Base-by-base conservation (phyloP, 352 stramenopile genomes). In the Phytophthora cryptogea region DNA sequence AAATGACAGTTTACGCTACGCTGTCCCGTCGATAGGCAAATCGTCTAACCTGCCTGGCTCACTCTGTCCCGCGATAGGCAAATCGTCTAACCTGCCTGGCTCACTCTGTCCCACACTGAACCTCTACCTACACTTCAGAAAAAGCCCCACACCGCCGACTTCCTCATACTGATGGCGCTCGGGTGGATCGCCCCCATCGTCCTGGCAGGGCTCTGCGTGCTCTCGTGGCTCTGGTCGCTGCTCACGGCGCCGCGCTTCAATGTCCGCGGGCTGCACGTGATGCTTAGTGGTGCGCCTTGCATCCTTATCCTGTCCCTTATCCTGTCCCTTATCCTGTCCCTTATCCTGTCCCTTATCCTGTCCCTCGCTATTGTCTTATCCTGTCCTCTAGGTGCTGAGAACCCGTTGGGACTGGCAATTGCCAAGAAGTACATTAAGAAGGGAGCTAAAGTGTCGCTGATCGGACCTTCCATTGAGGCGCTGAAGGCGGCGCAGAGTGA, bases 361-460 rank as follows among this genome's bases (percentile, higher is more conserved):
- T n/a, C n/a, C n/a, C n/a, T n/a, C n/a, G n/a, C n/a, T n/a, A n/a
- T 28, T 44, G 16, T 17, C 2, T 44, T 44, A 44, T 44, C 13
- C 39, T 28, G 39, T 28, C 16, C 32, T 28, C 23, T 47, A 82
- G 78, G 74, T 2, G 59, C 59, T 3, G 79, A 68, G 35, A 69
- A 68, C 26, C 72, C 72, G 0, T 45, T 89, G 8, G 80, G 82
- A 3, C 69, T 91, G 20, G 68, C 78, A 39, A 75, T 90, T 42
- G 82, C 82, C 49, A 85, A 78, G 42, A 80, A 88, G 8, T 91
- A 90, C 41, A 62, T 70, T 0, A 54, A 59, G 2, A 69, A 68
- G 4, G 79, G 76, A 6, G 82, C 82, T 26, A 82, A 83, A 33
- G 64, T 84, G n/a, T 71, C 77, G 8, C 65, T 89, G 17, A 55